Evolutionary conservation across 768 basidiomycete genomes (phyloP), one percentile per base, ranked within the genome.

Genomic region (Suillus subluteus): DNA sequence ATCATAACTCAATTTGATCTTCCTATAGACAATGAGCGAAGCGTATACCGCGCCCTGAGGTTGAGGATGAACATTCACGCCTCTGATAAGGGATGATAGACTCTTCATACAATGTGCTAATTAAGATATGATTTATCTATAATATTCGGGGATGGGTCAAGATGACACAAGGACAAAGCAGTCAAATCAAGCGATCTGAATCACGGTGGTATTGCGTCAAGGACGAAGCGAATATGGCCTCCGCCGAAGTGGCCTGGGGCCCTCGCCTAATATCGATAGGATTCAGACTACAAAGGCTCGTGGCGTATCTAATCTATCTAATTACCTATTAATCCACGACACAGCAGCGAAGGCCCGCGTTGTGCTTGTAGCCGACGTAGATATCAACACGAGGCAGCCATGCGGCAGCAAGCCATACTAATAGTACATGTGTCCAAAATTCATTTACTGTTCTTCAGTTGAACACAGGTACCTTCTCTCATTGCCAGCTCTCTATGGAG

Each of bases 261-360:
- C 16, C 26, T 30, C 6, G 3, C 26, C 30, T 5, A 9, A 55
- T 55, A 32, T 18, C 16, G 11, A 35, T n/a, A 35, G 11, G 21
- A 56, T 35, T 12, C 32, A 21, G 18, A 21, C 58, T 18, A 2
- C 40, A 18, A 59, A 30, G 16, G 15, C 5, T 9, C 11, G 26
- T 61, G 59, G 40, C 26, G 3, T 12, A 40, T 61, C 26, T 26
- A 26, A 26, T 26, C 26, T 61, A n/a, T n/a, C 26, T 61, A 21
- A 61, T 61, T 61, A 61, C 59, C 18, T 43, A 43, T 30, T 61
- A 43, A 43, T 32, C 54, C 59, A 43, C 59, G 41, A 43, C 18
- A 16, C 16, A 41, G 5, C 40, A 41, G 26, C 58, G 26, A 41
- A 59, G 15, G 16, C 18, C 38, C 50, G 38, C 26, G 6, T 23